Evolutionary conservation across 139 green algal genomes (phyloP).

Genomic region (Chlorella ohadii): DNA sequence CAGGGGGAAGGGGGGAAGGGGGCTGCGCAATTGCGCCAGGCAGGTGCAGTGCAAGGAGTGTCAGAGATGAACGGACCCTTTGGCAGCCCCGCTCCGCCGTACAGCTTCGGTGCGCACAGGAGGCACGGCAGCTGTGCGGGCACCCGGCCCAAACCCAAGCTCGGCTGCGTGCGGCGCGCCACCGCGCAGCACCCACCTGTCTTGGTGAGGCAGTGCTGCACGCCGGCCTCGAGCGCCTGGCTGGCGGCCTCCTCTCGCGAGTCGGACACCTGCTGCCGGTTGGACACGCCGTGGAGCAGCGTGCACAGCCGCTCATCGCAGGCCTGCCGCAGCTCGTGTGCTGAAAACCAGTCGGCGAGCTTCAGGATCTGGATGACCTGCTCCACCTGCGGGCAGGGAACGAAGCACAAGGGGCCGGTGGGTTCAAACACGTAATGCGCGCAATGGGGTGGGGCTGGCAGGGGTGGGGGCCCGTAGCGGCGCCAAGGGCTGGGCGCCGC

Average conservation of each 20-base stretch:
- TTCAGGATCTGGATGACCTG: slow-evolving; percentile 31
- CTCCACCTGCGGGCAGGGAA: neutral
- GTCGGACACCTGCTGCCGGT: slow-evolving; percentile 28
- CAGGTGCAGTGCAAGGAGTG: too few species aligned
- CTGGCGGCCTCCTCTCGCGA: slow-evolving; percentile 21
- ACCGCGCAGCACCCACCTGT: slow-evolving; percentile 1
- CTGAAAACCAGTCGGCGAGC: slow-evolving; percentile 28
- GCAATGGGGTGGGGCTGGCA: neutral
- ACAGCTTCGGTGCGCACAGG: too few species aligned
- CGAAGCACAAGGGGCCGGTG: neutral
- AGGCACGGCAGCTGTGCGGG: too few species aligned
- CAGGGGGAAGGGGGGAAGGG: neutral
- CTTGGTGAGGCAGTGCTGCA: slow-evolving; percentile 34
- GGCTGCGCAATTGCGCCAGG: neutral
- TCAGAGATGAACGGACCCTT: too few species aligned
- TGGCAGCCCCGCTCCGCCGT: neutral
- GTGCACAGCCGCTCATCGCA: slow-evolving; percentile 21
- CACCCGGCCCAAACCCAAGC: too few species aligned
- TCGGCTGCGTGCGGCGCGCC: neutral
- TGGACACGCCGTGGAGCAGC: slow-evolving; percentile 20
- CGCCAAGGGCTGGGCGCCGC: too few species aligned
- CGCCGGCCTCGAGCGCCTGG: slow-evolving; percentile 9
- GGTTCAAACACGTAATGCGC: neutral
- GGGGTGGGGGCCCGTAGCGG: too few species aligned
- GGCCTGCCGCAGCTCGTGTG: slow-evolving; percentile 18